Evolutionary conservation across 192 early-diverging fungal species (phyloP).

Genomic region (Glomus cerebriforme): DNA sequence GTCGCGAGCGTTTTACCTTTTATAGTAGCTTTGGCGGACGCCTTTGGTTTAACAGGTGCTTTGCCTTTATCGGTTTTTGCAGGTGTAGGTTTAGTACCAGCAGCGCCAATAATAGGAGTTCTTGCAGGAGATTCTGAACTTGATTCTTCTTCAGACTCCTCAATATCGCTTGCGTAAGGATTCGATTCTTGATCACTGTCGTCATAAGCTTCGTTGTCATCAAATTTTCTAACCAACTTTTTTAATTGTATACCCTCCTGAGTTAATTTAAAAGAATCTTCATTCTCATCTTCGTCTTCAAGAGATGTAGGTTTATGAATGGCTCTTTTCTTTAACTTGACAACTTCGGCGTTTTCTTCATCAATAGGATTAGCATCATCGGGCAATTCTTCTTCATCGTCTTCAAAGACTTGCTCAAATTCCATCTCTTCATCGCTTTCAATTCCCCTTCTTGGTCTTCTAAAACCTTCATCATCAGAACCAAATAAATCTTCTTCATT

Average conservation of each 20-base stretch:
- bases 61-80: neutral
- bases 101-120: neutral
- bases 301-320: slow-evolving; percentile 45
- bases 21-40: neutral
- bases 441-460: slow-evolving; percentile 14
- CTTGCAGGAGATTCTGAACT: neutral
- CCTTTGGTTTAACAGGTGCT: neutral
- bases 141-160: slow-evolving; percentile 20
- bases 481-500: slow-evolving; percentile 41
- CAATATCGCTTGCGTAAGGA: slow-evolving; percentile 50
- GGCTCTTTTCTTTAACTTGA: slow-evolving; percentile 13
- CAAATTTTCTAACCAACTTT: slow-evolving; percentile 64
- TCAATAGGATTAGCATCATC: slow-evolving; percentile 54
- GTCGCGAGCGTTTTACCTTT: neutral
- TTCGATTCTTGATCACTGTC: slow-evolving; percentile 61
- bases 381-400: slow-evolving; percentile 71
- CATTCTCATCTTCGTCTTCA: slow-evolving; percentile 42
- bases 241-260: slow-evolving; percentile 54
- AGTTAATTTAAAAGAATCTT: slow-evolving; percentile 40
- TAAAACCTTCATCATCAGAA: slow-evolving; percentile 40
- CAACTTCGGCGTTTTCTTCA: slow-evolving; percentile 35
- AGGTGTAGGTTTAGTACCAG: neutral
- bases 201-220: slow-evolving; percentile 60
- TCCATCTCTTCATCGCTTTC: slow-evolving; percentile 54
- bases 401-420: slow-evolving; percentile 81